Evolutionary conservation across 768 basidiomycete species (phyloP).

Genomic region (Mycena leptocephala): DNA sequence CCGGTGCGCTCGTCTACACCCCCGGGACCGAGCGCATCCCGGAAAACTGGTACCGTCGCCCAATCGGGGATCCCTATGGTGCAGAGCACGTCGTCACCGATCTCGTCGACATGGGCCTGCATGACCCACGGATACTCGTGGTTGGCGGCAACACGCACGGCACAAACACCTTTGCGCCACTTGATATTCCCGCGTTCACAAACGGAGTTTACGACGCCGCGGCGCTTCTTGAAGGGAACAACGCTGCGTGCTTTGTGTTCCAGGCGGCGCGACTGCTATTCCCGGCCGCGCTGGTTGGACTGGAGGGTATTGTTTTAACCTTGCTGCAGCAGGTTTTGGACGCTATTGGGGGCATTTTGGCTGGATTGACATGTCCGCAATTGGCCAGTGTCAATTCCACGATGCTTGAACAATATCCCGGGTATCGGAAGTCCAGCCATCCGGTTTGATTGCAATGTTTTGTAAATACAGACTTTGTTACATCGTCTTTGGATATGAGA

Average conservation of each 20-base stretch:
- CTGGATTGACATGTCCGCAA: neutral
- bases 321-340: neutral
- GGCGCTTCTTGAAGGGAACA: neutral
- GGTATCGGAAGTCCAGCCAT: neutral
- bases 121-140: neutral
- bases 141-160: neutral
- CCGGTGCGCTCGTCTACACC: neutral
- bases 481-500: no score
- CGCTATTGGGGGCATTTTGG: neutral
- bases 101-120: neutral
- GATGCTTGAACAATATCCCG: conserved; percentile 2
- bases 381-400: neutral
- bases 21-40: neutral
- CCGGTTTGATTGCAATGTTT: neutral
- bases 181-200: neutral
- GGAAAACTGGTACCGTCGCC: neutral
- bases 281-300: neutral
- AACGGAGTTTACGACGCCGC: neutral
- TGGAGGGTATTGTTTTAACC: neutral
- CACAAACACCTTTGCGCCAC: neutral
- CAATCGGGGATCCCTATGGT: neutral
- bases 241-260: neutral
- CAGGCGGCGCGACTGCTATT: neutral
- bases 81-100: neutral
- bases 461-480: no score